Base-by-base conservation (phyloP, 2,329 filamentous ascomycete species). In the Aureobasidium sp. region DNA sequence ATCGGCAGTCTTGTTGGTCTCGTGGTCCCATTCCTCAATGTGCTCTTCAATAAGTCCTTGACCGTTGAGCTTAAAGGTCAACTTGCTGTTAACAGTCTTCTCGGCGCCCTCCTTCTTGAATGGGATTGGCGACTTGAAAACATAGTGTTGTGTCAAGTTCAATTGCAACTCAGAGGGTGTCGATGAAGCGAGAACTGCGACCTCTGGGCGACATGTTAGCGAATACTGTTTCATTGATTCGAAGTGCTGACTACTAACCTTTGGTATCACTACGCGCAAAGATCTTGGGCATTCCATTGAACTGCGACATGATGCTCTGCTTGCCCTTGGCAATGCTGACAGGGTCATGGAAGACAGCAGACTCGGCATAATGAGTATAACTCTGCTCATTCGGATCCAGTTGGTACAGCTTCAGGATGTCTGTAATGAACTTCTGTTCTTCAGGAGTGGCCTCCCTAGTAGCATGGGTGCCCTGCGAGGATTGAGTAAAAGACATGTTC, bases 241-340 rank as follows among this genome's bases (percentile, higher is more conserved):
- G n/a, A 42, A 21, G 9, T 29, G 7, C 3, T 3, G 5, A 7
- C 10, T 3, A 45, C 60, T 1, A n/a, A 63, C 62, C 60, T 37
- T 68, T 64, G 4, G 68, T 69, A 11, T 65, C 62, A 32, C 64
- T 66, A 13, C 63, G 42, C 15, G 63, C 62, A 63, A 69, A 69
- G 41, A 69, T 64, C 63, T 68, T 69, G 30, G 67, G 67, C 68
- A 69, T 69, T 53, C 68, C 67, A 44, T 69, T 69, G 64, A 69
- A 69, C 34, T 69, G 68, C 2, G 62, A 65, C 62, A 66, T 67
- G 54, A 69, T 68, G 59, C 66, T 67, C 16, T 67, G 64, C 16
- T 66, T 64, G 49, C 67, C 67, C 37, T 67, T 63, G 30, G 68
- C 68, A 16, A 69, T 69, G 25, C 65, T 67, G 25, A 69, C 68